These are phyloP conservation scores for Prunus kanzakura DNA, from an alignment of 306 rosid species.

Conservation along the genomic window DNA sequence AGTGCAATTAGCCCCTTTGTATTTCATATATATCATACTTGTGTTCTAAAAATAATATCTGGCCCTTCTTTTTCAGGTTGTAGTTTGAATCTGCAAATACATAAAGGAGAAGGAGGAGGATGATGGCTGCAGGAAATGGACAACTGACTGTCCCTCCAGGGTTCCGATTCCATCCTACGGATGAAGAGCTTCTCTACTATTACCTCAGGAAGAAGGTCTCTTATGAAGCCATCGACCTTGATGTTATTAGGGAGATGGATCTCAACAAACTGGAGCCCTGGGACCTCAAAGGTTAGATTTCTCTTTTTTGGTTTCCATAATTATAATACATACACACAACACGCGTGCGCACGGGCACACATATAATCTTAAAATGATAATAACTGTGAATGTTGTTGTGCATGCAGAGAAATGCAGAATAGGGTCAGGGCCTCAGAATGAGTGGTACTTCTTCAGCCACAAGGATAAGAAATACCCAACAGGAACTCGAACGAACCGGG, in stretches of 20 bases:
- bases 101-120: conserved; percentile 14
- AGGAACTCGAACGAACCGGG: conserved; percentile 90
- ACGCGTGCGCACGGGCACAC: not conserved
- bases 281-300: conserved; percentile 84
- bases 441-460: conserved; percentile 98
- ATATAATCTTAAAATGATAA: not conserved
- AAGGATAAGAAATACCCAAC: conserved; percentile 97
- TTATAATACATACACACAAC: not conserved
- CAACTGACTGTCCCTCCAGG: conserved; percentile 92
- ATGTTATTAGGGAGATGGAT: conserved; percentile 88
- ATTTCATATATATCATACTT: not conserved
- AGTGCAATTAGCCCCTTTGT: not conserved
- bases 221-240: conserved; percentile 90
- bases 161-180: conserved; percentile 92
- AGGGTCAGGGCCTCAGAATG: conserved; percentile 93
- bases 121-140: conserved; percentile 69
- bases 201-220: conserved; percentile 92
- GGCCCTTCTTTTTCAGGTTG: not conserved
- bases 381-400: not conserved
- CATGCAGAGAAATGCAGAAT: conserved; percentile 80
- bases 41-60: too few relatives aligned
- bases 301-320: not conserved
- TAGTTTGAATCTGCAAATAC: not conserved
- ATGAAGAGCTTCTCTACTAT: conserved; percentile 97
- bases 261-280: conserved; percentile 97